Conservation (phyloP, 495 filamentous ascomycete genomes). For the Oidiodendron maius region DNA sequence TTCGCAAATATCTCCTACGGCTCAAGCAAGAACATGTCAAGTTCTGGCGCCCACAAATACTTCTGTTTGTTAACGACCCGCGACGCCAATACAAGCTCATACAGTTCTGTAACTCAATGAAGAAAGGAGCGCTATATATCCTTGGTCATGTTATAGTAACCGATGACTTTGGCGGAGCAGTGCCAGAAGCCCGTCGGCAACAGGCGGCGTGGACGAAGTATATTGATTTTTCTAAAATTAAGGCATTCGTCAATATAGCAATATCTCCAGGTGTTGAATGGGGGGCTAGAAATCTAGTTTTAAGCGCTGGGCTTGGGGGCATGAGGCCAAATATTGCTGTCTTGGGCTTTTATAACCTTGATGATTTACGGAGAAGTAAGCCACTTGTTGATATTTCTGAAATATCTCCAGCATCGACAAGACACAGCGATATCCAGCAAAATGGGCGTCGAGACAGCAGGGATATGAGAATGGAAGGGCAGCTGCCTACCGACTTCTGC, state of each 20-base stretch:
- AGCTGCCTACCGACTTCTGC: constrained; percentile 56
- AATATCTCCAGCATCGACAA: constrained; percentile 20
- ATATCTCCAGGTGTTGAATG: constrained; percentile 79
- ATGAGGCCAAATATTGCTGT: constrained; percentile 89
- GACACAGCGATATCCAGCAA: constrained; percentile 14
- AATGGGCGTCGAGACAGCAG: constrained; percentile 33
- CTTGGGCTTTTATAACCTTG: constrained; percentile 66
- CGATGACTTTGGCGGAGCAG: constrained; percentile 69
- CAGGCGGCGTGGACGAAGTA: constrained; percentile 80
- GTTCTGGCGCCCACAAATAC: constrained; percentile 82
- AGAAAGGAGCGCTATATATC: constrained; percentile 82
- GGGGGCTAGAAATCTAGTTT: constrained; percentile 76
- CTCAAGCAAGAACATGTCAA: constrained; percentile 86
- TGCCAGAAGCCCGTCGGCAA: constrained; percentile 75
- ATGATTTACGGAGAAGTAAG: constrained; percentile 44
- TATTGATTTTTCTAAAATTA: constrained; percentile 81
- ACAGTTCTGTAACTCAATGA: constrained; percentile 86
- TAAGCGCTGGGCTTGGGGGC: constrained; percentile 79
- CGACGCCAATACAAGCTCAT: constrained; percentile 73
- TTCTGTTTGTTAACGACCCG: constrained; percentile 78
- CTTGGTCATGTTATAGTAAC: constrained; percentile 84
- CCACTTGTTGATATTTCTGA: constrained; percentile 29
- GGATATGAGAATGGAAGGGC: constrained; percentile 22
- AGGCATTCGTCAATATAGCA: constrained; percentile 82
- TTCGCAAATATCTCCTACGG: constrained; percentile 79